Percentiles rank a stretch among this genome's conserved stretches.
phyloP scores from a whole-genome alignment of 108 stramenopile genomes.

The Seminavis robusta region DNA sequence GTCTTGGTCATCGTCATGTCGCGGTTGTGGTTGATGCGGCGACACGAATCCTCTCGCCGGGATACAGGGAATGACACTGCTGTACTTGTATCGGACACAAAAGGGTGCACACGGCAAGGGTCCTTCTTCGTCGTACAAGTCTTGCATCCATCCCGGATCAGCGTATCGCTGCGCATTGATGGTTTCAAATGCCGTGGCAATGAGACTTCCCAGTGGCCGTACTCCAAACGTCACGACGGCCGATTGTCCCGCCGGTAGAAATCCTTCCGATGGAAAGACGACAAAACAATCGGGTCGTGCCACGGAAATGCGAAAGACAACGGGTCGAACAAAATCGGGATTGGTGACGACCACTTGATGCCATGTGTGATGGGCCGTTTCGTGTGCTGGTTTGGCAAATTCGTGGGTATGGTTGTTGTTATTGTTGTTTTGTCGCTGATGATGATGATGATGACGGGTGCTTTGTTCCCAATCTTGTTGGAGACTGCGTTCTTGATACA shows the following conservation, averaged over 20 bases:
- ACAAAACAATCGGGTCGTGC: conserved; percentile 65
- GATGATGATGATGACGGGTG: conserved; percentile 4
- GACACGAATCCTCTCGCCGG: not conserved
- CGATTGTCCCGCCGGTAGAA: conserved; percentile 56
- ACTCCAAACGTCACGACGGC: conserved; percentile 51
- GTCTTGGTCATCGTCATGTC: not conserved
- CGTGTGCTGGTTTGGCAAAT: conserved; percentile 15
- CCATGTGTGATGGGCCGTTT: conserved; percentile 60
- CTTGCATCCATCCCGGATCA: conserved; percentile 30
- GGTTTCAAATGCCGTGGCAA: conserved; percentile 44
- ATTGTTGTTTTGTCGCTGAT: not conserved
- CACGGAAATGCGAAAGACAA: conserved; percentile 48
- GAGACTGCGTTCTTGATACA: not conserved
- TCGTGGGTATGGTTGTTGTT: conserved; percentile 1
- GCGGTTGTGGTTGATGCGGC: conserved; percentile 1
- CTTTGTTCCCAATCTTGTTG: not conserved
- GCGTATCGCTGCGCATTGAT: conserved; percentile 56
- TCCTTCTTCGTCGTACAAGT: conserved; percentile 37
- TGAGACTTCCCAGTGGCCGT: conserved; percentile 29
- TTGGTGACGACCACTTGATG: conserved; percentile 57
- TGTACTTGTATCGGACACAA: conserved; percentile 62
- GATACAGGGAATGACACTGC: conserved; percentile 28
- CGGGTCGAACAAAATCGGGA: conserved; percentile 50
- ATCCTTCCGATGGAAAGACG: conserved; percentile 62
- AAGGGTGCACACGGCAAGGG: conserved; percentile 60